phyloP scores from a whole-genome alignment of 257 asterid genomes.

The Penstemon eatonii region DNA sequence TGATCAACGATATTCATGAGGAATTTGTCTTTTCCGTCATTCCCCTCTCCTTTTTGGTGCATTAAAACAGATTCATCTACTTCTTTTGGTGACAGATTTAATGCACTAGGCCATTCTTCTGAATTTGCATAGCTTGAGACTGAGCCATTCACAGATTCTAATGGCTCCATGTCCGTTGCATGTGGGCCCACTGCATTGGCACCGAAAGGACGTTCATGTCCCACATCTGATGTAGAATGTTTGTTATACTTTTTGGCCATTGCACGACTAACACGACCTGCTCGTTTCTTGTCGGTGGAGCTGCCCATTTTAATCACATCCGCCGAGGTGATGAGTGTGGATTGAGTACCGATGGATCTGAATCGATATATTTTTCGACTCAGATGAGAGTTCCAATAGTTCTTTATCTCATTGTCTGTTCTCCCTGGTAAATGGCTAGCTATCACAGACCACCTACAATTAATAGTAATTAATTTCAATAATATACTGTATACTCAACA shows the following conservation, averaged over 20 bases:
- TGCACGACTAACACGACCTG: constrained; percentile 38
- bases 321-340: constrained; percentile 23
- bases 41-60: constrained; percentile 20
- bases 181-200: not conserved
- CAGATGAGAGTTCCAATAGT: constrained; percentile 65
- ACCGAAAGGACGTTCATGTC: not conserved
- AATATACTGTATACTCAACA: too few species aligned
- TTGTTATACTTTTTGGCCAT: constrained; percentile 33
- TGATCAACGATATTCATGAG: constrained; percentile 14
- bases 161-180: not conserved
- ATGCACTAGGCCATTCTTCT: constrained; percentile 9
- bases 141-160: not conserved
- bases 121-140: not conserved
- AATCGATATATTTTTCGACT: constrained; percentile 47
- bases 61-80: constrained; percentile 32
- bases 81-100: constrained; percentile 21
- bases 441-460: constrained; percentile 61
- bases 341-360: constrained; percentile 23
- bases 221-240: not conserved
- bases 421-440: constrained; percentile 63
- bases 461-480: too few species aligned
- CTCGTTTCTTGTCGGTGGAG: constrained; percentile 24
- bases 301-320: constrained; percentile 33
- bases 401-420: constrained; percentile 65
- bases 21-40: constrained; percentile 8